Base-by-base conservation (phyloP, 768 basidiomycete species). In the Trametes coccinea region DNA sequence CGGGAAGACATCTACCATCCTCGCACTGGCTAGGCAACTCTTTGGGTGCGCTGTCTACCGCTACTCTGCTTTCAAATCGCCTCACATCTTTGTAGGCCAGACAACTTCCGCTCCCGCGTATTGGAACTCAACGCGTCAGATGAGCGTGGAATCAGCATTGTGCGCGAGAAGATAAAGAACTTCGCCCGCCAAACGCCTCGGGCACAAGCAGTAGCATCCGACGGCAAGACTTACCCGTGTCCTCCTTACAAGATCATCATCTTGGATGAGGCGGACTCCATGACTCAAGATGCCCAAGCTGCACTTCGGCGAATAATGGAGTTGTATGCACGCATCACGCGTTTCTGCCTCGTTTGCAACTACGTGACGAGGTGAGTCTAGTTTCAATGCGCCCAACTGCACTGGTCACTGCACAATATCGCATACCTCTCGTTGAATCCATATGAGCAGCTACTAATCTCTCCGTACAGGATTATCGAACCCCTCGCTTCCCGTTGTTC, bases 171-270 rank as follows among this genome's bases (percentile, higher is more conserved):
- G 78, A 90, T 99, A 80, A 99, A 99, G 77, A 87, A 89, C 71
- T 99, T 99, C 76, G 97, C 97, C 13, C 87, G 91, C 48, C 92
- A 94, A 73, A 93, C 92, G 27, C 92, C 92, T 39, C 84, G 90
- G 61, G 91, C 90, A n/a, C 85, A 90, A 71, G 73, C 82, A 13
- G 69, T 70, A 9, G 78, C 88, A n/a, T 88, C 88, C 0, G 89
- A 92, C 64, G 87, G 87, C 27, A 90, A 90, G 70, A 82, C 79
- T 45, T 98, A 98, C 71, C 96, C 95, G 46, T 96, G 92, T 72
- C 97, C 97, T 13, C 97, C 97, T 0, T 99, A 93, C 80, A 99
- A 99, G 73, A 96, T 99, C 65, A 90, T 99, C 71, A 98, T 99
- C 64, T 84, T 99, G 29, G 97, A 99, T 69, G 97, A 99, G 76